Percentiles rank a stretch among this genome's conserved stretches.
phyloP scores from a whole-genome alignment of 192 early-diverging fungal genomes.

The Coemansia sp. region DNA sequence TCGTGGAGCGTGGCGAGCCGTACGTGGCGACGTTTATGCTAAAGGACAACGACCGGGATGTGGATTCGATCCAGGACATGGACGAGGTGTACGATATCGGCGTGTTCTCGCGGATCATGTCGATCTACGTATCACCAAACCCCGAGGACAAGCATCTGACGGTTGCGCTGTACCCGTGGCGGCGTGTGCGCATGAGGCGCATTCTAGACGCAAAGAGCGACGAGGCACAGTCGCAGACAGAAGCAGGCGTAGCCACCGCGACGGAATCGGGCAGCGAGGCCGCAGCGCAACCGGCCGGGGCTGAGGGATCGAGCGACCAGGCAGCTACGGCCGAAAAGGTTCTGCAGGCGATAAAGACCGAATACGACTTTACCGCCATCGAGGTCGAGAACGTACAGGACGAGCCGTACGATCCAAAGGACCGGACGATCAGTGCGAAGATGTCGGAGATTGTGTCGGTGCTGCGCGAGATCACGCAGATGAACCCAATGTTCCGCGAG shows the following conservation, averaged over 20 bases:
- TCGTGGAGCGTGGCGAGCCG: constrained; percentile 90
- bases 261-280: not conserved
- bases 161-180: constrained; percentile 93
- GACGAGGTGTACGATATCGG: constrained; percentile 85
- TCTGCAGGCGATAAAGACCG: constrained; percentile 30
- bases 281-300: not conserved
- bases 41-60: constrained; percentile 83
- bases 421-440: constrained; percentile 81
- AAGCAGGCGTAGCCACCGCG: not conserved
- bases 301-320: constrained; percentile 5
- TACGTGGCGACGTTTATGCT: constrained; percentile 94
- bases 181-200: constrained; percentile 75
- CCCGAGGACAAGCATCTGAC: constrained; percentile 81
- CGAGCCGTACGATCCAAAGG: constrained; percentile 79
- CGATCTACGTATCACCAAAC: constrained; percentile 76
- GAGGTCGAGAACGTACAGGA: constrained; percentile 88
- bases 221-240: no score
- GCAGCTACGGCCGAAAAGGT: constrained; percentile 24
- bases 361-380: constrained; percentile 78
- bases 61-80: constrained; percentile 71
- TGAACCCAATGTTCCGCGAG: constrained; percentile 96
- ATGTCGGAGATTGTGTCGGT: constrained; percentile 94
- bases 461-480: constrained; percentile 90
- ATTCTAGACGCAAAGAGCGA: constrained; percentile 11
- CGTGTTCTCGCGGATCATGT: constrained; percentile 97